Evolutionary conservation across 306 rosid species (phyloP).

Genomic region (Cucurbita pepo): DNA sequence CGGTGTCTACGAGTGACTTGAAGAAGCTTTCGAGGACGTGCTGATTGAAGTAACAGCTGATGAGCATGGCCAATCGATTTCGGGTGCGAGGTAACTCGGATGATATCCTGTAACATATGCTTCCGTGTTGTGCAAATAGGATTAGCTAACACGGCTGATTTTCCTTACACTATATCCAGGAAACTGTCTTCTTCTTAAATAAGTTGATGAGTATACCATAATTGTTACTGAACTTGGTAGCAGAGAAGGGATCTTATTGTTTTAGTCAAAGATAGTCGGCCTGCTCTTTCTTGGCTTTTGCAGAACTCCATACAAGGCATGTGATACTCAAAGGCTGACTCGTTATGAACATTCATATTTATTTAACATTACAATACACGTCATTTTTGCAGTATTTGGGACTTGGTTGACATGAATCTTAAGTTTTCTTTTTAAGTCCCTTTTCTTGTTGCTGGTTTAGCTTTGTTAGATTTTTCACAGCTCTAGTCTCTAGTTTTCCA

Average conservation of each 20-base stretch:
- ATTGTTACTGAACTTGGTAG: neutral
- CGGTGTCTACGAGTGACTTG: conserved; percentile 29
- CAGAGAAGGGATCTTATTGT: neutral
- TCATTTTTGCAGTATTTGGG: too few species aligned
- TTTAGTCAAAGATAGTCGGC: neutral
- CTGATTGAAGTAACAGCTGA: conserved; percentile 13
- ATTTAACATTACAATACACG: neutral
- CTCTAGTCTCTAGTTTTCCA: too few species aligned
- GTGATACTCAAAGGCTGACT: neutral
- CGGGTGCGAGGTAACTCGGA: neutral
- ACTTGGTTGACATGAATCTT: too few species aligned
- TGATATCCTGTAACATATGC: neutral
- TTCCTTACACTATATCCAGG: neutral
- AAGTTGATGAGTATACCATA: neutral
- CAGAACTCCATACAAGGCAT: neutral
- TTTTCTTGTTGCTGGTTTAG: too few species aligned
- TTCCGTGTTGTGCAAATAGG: neutral
- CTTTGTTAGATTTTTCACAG: too few species aligned
- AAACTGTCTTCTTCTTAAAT: neutral
- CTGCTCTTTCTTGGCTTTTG: neutral
- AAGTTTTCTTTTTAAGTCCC: too few species aligned
- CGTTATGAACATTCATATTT: neutral
- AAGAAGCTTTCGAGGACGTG: conserved; percentile 38
- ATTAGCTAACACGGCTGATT: neutral
- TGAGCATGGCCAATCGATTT: neutral